Evolutionary conservation across 805 yeast genomes (phyloP), one percentile per base, ranked within the genome.

Genomic region (Saccharomycopsis olivae): DNA sequence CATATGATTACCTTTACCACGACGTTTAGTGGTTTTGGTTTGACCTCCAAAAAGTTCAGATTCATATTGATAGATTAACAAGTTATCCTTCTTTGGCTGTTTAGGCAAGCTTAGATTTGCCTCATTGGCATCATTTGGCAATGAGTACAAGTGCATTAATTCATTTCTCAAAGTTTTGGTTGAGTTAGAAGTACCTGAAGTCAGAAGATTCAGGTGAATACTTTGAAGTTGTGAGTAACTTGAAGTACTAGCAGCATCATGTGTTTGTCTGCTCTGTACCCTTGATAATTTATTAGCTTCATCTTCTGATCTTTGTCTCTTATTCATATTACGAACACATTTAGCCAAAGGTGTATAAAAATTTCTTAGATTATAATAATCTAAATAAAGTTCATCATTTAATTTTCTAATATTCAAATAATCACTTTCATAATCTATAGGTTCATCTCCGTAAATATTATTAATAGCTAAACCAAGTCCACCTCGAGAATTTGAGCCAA

Each of bases 371-470:
- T 38, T 39, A 30, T 39, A 42, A 18, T 42, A 45, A 27, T 42
- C 46, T 23, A 39, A 36, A 23, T 45, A 40, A 10, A 45, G 20
- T 24, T 45, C 43, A 30, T 45, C 48, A 29, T 45, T 45, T 16
- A 45, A 27, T 17, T 39, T 41, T 27, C 47, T 25, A 23, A 42
- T 37, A 31, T 45, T 44, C 11, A 40, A 19, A 18, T 35, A 19
- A 18, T 19, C 9, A 16, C n/a, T 24, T 18, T 21, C 21, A 17
- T 32, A 31, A 16, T 36, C 32, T 19, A 38, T 36, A 10, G 23
- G 31, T 14, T 24, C 30, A n/a, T 29, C 35, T 11, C 15, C 17
- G 25, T 29, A 15, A 27, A 33, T 27, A 19, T 29, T 29, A 20
- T 35, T 35, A 23, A 34, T 40, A 8, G 28, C 19, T 11, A 35